Base-by-base conservation (phyloP, 2,329 filamentous ascomycete species). In the Aspergillus brunneoviolaceus region DNA sequence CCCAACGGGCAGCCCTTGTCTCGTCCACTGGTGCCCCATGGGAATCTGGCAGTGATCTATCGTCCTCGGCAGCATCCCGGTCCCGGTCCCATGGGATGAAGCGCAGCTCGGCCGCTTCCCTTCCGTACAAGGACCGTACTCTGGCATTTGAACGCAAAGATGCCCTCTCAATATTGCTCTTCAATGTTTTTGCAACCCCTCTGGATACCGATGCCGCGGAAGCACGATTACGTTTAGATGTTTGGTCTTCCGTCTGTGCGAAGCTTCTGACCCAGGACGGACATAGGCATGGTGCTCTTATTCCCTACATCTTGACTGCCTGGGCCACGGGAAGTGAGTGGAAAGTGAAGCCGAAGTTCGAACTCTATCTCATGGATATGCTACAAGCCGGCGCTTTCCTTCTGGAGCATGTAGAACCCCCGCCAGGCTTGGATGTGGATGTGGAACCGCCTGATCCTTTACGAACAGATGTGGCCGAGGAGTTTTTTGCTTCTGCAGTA, bases 311-410 rank as follows among this genome's bases (percentile, higher is more conserved):
- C 35, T 83, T 99, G 54, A 93, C 95, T 74, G 88, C 91, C 59
- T 98, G 92, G 90, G 88, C 91, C 55, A 84, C 87, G 58, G 90
- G 93, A 84, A 87, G 91, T 63, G 89, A 93, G 75, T 98, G 94
- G 93, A 90, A 91, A 47, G 92, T 92, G 59, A 92, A 89, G 69
- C 86, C 89, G 66, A 95, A 92, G 65, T 87, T 99, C 82, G 93
- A 97, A 77, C 90, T 92, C 77, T 98, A 94, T 74, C 85, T 99
- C 12, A 95, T 96, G 90, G 91, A 95, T 73, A 91, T 96, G 61
- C 85, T 99, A 33, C 91, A 96, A 76, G 90, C 96, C 69, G 95
- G 95, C 66, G 89, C 92, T 45, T 97, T 97, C 72, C 82, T 98
- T 59, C 82, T 97, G 67, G 92, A 96, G 71, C 88, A 90, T 71